A percentile compares a stretch with the other conserved stretches of the same genome.
phyloP scores from a whole-genome alignment of 352 stramenopile species.

The Phytophthora ramorum region DNA sequence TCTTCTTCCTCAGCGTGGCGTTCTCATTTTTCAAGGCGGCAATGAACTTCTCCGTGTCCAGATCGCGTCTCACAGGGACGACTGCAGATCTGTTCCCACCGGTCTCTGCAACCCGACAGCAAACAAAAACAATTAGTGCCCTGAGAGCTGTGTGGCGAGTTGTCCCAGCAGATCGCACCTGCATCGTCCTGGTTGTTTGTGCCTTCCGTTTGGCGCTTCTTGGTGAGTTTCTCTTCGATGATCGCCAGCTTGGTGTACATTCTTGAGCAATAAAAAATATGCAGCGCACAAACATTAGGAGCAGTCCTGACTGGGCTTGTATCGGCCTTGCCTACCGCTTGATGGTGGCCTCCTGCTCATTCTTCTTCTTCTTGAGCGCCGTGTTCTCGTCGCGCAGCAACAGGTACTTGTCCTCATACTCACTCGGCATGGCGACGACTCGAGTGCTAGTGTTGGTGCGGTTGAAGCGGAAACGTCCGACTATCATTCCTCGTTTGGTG shows the following conservation, averaged over 20 bases:
- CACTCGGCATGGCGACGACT: conserved; percentile 46
- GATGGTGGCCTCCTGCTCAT: conserved; percentile 91
- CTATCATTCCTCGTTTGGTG: conserved; percentile 2
- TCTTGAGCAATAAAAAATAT: conserved; percentile 31
- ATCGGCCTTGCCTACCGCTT: conserved; percentile 54
- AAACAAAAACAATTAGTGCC: background rate
- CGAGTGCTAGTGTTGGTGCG: background rate
- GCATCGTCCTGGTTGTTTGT: conserved; percentile 70
- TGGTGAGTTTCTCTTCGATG: conserved; percentile 87
- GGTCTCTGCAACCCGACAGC: conserved; percentile 27
- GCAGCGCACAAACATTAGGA: background rate
- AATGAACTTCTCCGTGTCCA: conserved; percentile 86
- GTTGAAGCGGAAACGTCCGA: conserved; percentile 17
- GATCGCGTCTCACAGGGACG: conserved; percentile 55
- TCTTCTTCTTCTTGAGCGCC: conserved; percentile 91
- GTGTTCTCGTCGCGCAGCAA: conserved; percentile 85
- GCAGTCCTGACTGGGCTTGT: background rate
- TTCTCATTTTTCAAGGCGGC: conserved; percentile 84
- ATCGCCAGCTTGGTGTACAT: conserved; percentile 92
- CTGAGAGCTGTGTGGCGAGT: background rate
- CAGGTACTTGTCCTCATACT: conserved; percentile 90
- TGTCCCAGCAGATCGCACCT: conserved; percentile 25
- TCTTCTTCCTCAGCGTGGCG: conserved; percentile 72
- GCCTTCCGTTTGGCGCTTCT: conserved; percentile 57
- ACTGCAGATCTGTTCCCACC: conserved; percentile 34